Base-by-base conservation (phyloP, 176 grass and related monocot species). In the Phoenix roebelenii region DNA sequence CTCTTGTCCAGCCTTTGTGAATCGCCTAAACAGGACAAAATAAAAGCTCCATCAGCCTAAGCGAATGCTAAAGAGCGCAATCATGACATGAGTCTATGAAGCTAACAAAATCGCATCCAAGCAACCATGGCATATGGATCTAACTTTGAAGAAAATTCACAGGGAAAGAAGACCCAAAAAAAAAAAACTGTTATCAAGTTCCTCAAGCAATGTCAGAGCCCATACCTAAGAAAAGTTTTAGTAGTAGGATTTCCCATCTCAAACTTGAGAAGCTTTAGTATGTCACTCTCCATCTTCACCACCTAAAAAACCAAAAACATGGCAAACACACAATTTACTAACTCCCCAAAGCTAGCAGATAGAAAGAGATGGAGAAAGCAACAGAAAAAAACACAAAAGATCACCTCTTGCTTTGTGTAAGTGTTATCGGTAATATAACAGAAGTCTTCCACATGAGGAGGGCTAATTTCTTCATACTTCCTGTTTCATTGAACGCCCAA, bases 401-500 rank as follows among this genome's bases (percentile, higher is more conserved):
- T 22, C 50, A 83, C 80, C 76, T 98, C 93, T 74, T 83, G 82
- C 55, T 65, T 91, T 26, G 83, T 91, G 73, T 91, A 97, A 20
- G 92, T 97, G 64, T 91, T 97, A 49, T 97, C 92, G 0, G 92
- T 97, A 66, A 91, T 91, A 62, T 88, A 97, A 69, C 92, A 97
- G 59, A 97, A 97, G 56, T 97, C 92, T 70, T 97, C 87, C 1
- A 80, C 81, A 25, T 91, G 81, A 0, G 92, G 87, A 0, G 87
- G 81, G 7, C 26, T 79, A 23, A 97, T 97, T 60, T 97, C 92
- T 76, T 97, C 92, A 18, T 91, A 97, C 77, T 88, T 97, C 60
- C 92, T 97, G 79, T 63, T 49, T 14, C 55, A 70, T 18, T 15
- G 5, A 22, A 54, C 44, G 19, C 19, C 1, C 51, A 60, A 68